Conservation (phyloP, 2,329 filamentous ascomycete genomes). For the Bipolaris oryzae region DNA sequence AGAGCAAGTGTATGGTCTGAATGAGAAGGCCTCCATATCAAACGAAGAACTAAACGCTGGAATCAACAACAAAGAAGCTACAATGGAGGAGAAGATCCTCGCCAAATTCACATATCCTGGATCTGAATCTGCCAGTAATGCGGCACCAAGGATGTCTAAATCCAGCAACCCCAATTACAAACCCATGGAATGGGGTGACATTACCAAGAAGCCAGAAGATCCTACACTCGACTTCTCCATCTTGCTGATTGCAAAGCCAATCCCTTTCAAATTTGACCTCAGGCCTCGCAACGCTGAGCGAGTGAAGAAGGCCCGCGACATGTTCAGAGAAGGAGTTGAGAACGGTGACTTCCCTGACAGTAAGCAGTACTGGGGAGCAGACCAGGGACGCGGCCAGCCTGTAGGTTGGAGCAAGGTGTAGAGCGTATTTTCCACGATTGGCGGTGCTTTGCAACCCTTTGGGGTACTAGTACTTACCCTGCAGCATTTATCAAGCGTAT, state of each 20-base stretch:
- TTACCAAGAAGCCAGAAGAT: conserved; percentile 40
- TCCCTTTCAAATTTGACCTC: conserved; percentile 53
- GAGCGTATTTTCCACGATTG: conserved; percentile 13
- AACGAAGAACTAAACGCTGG: conserved; percentile 47
- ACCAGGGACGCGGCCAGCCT: conserved; percentile 40
- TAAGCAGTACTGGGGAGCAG: conserved; percentile 49
- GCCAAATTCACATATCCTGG: conserved; percentile 39
- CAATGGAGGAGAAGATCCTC: conserved; percentile 34
- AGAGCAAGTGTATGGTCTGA: conserved; percentile 28
- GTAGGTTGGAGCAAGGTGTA: conserved; percentile 47
- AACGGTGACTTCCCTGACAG: conserved; percentile 48
- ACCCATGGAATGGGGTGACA: conserved; percentile 31
- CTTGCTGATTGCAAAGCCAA: conserved; percentile 54
- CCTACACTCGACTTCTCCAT: conserved; percentile 54
- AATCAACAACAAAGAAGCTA: conserved; percentile 18
- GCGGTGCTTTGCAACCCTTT: conserved; percentile 10
- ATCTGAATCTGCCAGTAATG: conserved; percentile 14
- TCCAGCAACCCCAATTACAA: conserved; percentile 23
- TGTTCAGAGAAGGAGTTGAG: conserved; percentile 46
- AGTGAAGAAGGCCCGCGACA: conserved; percentile 38
- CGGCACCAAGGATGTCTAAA: conserved; percentile 11
- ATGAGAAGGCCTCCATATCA: conserved; percentile 45
- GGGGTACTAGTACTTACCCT: conserved; percentile 20
- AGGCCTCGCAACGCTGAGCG: conserved; percentile 42
- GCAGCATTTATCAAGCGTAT: background rate